Conservation (phyloP, 2,329 filamentous ascomycete species). For the Parasarocladium wereldwijsianum region DNA sequence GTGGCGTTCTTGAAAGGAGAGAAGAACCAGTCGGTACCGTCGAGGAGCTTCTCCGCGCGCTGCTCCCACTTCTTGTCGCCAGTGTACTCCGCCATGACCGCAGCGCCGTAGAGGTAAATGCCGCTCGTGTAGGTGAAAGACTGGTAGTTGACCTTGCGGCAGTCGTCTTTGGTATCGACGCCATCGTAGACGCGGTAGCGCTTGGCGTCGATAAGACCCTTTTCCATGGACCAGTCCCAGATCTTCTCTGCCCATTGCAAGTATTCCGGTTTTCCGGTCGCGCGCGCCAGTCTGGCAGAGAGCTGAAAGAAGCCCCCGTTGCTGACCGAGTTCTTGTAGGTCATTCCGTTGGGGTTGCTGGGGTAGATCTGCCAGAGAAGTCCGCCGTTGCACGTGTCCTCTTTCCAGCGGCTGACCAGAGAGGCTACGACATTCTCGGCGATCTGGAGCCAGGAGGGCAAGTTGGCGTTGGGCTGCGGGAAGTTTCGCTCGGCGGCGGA, state of each 20-base stretch:
- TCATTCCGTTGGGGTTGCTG: conserved; percentile 57
- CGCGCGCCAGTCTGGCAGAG: conserved; percentile 43
- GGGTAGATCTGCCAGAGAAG: conserved; percentile 71
- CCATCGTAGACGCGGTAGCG: conserved; percentile 47
- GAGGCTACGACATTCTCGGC: conserved; percentile 59
- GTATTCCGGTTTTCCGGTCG: conserved; percentile 43
- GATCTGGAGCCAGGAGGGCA: conserved; percentile 52
- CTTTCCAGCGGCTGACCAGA: conserved; percentile 56
- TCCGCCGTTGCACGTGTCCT: conserved; percentile 50
- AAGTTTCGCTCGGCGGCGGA: conserved; percentile 55
- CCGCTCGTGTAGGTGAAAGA: conserved; percentile 46
- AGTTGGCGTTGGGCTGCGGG: conserved; percentile 38
- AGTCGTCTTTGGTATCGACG: conserved; percentile 32
- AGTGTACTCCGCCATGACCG: conserved; percentile 41
- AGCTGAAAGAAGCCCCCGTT: conserved; percentile 35
- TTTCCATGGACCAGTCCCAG: conserved; percentile 38
- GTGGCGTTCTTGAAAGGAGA: conserved; percentile 33
- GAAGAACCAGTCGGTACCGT: conserved; percentile 40
- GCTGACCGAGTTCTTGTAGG: conserved; percentile 64
- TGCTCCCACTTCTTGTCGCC: conserved; percentile 36
- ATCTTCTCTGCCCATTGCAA: conserved; percentile 37
- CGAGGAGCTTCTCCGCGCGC: conserved; percentile 35
- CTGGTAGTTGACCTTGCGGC: conserved; percentile 32
- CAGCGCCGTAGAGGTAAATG: conserved; percentile 49
- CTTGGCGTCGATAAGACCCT: conserved; percentile 35